A percentile compares a stretch with the other conserved stretches of the same genome.
These are phyloP conservation scores for Vitis amurensis DNA, from an alignment of 164 flowering plant genomes.

Conservation along the genomic window DNA sequence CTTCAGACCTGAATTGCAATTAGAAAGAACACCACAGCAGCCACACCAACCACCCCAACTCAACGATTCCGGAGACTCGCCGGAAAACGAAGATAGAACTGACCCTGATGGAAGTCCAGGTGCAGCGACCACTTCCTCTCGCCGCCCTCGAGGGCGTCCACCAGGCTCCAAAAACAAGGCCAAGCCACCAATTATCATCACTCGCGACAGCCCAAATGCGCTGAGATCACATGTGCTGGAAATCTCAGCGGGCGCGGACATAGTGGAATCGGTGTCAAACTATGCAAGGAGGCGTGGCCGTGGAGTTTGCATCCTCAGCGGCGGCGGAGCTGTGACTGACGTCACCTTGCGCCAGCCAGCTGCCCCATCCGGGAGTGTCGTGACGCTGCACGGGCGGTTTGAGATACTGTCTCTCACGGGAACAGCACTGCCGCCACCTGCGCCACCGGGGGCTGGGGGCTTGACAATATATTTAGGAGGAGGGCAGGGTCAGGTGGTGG, in stretches of 20 bases:
- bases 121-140: conserved; percentile 3
- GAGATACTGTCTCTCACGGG: conserved; percentile 25
- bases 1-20: conserved; percentile 20
- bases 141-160: conserved; percentile 32
- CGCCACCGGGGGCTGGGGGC: conserved; percentile 24
- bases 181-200: conserved; percentile 29
- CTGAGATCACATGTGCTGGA: conserved; percentile 31
- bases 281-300: conserved; percentile 28
- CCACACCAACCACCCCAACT: not conserved
- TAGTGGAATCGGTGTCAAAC: conserved; percentile 19
- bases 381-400: conserved; percentile 23
- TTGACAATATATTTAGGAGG: conserved; percentile 20
- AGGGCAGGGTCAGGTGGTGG: conserved; percentile 28
- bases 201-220: conserved; percentile 32
- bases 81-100: conserved; percentile 4
- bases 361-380: conserved; percentile 21
- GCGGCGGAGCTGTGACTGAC: conserved; percentile 27
- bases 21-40: conserved; percentile 10
- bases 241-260: conserved; percentile 23
- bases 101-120: conserved; percentile 9
- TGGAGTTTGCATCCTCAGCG: conserved; percentile 32
- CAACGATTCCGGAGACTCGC: conserved; percentile 3
- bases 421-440: conserved; percentile 23
- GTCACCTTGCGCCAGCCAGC: conserved; percentile 29
- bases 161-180: conserved; percentile 36